These are phyloP conservation scores for Penicillium parvum DNA, from an alignment of 495 filamentous ascomycete species.

Conservation along the genomic window DNA sequence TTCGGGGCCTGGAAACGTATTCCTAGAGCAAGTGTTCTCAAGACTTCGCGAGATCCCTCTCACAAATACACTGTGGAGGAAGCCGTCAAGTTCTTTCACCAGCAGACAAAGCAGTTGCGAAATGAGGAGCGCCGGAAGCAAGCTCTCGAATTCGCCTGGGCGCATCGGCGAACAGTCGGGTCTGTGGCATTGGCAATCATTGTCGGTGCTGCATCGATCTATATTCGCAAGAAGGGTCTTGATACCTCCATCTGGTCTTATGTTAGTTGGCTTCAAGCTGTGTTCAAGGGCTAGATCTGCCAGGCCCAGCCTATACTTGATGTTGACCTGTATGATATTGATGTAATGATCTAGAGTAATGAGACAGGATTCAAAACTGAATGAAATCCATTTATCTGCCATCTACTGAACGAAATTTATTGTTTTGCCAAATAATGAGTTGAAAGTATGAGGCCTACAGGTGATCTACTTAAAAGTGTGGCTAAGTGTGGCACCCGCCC, in stretches of 20 bases:
- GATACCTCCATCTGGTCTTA: constrained; percentile 41
- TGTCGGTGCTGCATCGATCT: constrained; percentile 55
- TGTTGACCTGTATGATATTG: constrained; percentile 3
- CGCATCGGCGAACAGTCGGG: constrained; percentile 53
- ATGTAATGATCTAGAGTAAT: no score
- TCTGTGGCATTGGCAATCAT: constrained; percentile 59
- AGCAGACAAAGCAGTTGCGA: constrained; percentile 63
- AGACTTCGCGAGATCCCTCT: constrained; percentile 59
- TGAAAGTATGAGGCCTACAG: no score
- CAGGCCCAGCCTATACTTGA: no score
- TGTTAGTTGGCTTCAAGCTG: constrained; percentile 24
- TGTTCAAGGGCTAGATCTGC: constrained; percentile 14
- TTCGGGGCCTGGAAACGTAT: constrained; percentile 63
- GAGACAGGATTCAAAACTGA: no score
- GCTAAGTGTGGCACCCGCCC: constrained; percentile 24
- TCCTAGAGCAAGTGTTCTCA: constrained; percentile 72
- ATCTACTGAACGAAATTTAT: no score
- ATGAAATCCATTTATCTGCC: no score
- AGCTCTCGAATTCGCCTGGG: constrained; percentile 50
- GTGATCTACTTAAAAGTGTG: no score
- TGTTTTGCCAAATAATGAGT: no score
- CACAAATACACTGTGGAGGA: constrained; percentile 51
- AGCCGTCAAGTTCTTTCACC: constrained; percentile 59
- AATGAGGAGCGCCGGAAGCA: constrained; percentile 56
- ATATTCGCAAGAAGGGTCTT: constrained; percentile 43